These are phyloP conservation scores for Jaenimonas drosophilae DNA, from an alignment of 208 protist genomes.

Conservation along the genomic window DNA sequence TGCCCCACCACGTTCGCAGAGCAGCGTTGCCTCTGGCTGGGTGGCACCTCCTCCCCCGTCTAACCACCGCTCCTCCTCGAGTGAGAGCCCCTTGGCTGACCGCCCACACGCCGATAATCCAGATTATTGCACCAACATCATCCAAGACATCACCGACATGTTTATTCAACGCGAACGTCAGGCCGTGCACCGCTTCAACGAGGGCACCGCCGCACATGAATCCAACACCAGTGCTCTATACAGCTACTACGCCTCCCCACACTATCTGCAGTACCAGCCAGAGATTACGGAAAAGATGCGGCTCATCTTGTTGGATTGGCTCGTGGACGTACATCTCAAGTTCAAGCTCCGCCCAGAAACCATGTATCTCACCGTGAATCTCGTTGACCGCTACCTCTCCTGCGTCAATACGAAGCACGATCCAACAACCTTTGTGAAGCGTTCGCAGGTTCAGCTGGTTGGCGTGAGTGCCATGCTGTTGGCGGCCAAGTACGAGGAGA, in stretches of 20 bases:
- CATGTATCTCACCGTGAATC: constrained; percentile 95
- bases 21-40: too few relatives aligned
- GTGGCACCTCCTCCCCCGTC: too few relatives aligned
- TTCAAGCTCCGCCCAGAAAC: constrained; percentile 96
- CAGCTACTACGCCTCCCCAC: constrained; percentile 54
- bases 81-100: too few relatives aligned
- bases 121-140: constrained; percentile 63
- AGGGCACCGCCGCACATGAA: constrained; percentile 24
- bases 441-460: constrained; percentile 94
- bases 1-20: too few relatives aligned
- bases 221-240: constrained; percentile 30
- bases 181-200: constrained; percentile 41
- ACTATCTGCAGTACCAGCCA: constrained; percentile 79
- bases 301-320: constrained; percentile 97
- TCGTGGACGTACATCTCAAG: constrained; percentile 97
- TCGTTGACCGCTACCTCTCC: constrained; percentile 94
- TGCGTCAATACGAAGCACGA: constrained; percentile 58
- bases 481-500: constrained; percentile 93
- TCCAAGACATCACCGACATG: constrained; percentile 76
- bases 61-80: too few relatives aligned
- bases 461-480: constrained; percentile 87
- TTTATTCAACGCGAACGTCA: constrained; percentile 63
- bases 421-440: constrained; percentile 36
- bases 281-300: constrained; percentile 97
- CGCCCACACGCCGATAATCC: constrained; percentile 36